Evolutionary conservation across 2,329 filamentous ascomycete genomes (phyloP).

Genomic region (Tricladium varicosporioides): DNA sequence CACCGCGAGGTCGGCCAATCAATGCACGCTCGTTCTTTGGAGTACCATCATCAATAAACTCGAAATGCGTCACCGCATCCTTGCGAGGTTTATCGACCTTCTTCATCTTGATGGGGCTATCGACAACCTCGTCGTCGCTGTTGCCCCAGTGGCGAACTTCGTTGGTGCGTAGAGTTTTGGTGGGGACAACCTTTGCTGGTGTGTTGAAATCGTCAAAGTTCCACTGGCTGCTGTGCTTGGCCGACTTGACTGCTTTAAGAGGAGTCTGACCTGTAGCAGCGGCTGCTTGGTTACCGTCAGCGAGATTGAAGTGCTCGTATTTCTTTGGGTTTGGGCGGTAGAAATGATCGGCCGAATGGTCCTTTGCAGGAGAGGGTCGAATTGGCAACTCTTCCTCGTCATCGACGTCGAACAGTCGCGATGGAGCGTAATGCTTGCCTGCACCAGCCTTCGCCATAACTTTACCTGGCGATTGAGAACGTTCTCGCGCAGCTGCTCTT

Average conservation of each 20-base stretch:
- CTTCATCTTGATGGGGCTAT: slow-evolving; percentile 57
- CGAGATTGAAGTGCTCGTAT: slow-evolving; percentile 84
- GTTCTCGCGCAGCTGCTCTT: slow-evolving; percentile 15
- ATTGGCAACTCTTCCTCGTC: slow-evolving; percentile 49
- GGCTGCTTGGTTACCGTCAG: slow-evolving; percentile 57
- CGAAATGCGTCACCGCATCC: slow-evolving; percentile 80
- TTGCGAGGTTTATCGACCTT: slow-evolving; percentile 67
- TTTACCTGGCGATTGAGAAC: slow-evolving; percentile 23
- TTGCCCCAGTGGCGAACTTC: slow-evolving; percentile 79
- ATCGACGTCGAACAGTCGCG: slow-evolving; percentile 61
- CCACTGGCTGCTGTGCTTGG: slow-evolving; percentile 75
- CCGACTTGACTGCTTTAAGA: slow-evolving; percentile 41
- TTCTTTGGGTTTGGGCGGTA: slow-evolving; percentile 70
- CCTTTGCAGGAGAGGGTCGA: slow-evolving; percentile 43
- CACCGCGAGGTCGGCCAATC: slow-evolving; percentile 48
- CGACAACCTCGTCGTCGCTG: slow-evolving; percentile 59
- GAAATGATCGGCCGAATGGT: slow-evolving; percentile 41
- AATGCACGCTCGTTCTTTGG: slow-evolving; percentile 50
- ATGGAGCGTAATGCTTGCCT: slow-evolving; percentile 60
- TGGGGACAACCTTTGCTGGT: slow-evolving; percentile 67
- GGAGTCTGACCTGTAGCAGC: slow-evolving; percentile 26
- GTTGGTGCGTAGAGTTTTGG: slow-evolving; percentile 60
- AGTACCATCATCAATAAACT: slow-evolving; percentile 73
- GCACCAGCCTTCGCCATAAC: slow-evolving; percentile 52
- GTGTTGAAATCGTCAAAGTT: slow-evolving; percentile 85